Evolutionary conservation across 805 yeast species (phyloP), one percentile per base, ranked within the genome.

Genomic region (Candida sakaeoensis): DNA sequence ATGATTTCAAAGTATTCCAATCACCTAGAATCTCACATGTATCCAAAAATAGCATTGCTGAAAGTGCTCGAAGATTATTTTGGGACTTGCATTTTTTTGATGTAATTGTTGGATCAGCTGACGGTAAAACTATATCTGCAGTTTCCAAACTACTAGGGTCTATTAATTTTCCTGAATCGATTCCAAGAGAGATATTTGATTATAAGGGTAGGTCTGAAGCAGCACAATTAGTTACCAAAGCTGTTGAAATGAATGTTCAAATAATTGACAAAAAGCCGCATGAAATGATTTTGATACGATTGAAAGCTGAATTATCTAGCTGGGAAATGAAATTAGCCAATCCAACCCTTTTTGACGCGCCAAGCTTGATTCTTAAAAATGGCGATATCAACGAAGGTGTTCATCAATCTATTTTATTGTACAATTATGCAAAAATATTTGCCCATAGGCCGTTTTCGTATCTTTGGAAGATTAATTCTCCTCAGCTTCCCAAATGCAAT

Each of bases 81-180:
- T 75, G 80, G 80, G 80, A 75, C 41, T 49, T 73, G 5, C 69
- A 70, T 48, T 75, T 73, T 48, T 60, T 75, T 37, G 80, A 75
- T 51, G 70, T 75, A 8, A 58, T 74, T 26, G 71, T 73, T 43
- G 80, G 79, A 1, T 74, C 78, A 5, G 77, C 80, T 0, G 76
- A 75, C 36, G 80, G 79, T 8, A 60, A 57, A 36, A 38, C 35
- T 10, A 18, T 37, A 5, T 31, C 35, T 6, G 48, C 54, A 8
- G 45, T 75, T 12, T 65, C 74, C 1, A 51, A 61, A 2, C 39
- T 58, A 1, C 55, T 60, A 22, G 55, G 68, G 26, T 51, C 58
- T n/a, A 61, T 68, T 3, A 45, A 61, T 1, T 74, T 57, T 47
- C 80, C 80, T 2, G 45, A 51, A 0, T 40, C 44, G 0, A 70